Evolutionary conservation across 2,329 filamentous ascomycete genomes (phyloP).

Genomic region (Tolypocladium pustulatum): DNA sequence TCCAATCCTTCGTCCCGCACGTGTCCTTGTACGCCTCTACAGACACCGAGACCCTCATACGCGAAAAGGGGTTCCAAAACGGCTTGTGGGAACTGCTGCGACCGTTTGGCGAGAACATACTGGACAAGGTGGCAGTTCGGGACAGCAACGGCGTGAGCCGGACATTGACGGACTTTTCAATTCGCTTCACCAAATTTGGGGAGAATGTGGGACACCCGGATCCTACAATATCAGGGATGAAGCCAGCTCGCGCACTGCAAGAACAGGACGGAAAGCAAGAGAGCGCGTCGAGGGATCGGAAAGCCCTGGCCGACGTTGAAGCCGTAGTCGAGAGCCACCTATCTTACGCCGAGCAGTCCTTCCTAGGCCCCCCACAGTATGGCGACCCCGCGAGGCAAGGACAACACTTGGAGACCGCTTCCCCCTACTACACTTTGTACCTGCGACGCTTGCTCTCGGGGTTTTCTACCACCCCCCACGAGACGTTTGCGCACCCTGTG

Average conservation of each 20-base stretch:
- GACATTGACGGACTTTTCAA: slow-evolving; percentile 78
- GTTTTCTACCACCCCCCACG: slow-evolving; percentile 68
- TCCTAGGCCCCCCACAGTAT: slow-evolving; percentile 24
- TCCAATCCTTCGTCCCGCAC: slow-evolving; percentile 80
- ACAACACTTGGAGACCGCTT: slow-evolving; percentile 43
- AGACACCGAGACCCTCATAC: slow-evolving; percentile 72
- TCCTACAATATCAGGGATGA: slow-evolving; percentile 18
- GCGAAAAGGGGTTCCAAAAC: slow-evolving; percentile 72
- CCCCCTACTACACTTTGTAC: slow-evolving; percentile 78
- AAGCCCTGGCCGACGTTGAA: slow-evolving; percentile 56
- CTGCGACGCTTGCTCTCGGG: slow-evolving; percentile 74
- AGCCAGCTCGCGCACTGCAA: slow-evolving; percentile 27
- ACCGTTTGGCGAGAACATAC: slow-evolving; percentile 81
- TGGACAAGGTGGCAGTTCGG: slow-evolving; percentile 79
- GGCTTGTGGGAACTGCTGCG: slow-evolving; percentile 79
- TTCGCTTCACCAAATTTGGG: slow-evolving; percentile 71
- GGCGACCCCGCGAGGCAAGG: slow-evolving; percentile 28
- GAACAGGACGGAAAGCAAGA: slow-evolving; percentile 15
- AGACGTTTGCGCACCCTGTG: slow-evolving; percentile 91
- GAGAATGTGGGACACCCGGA: slow-evolving; percentile 44
- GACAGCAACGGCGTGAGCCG: slow-evolving; percentile 81
- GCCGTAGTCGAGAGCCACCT: slow-evolving; percentile 72
- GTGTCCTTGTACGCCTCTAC: slow-evolving; percentile 78
- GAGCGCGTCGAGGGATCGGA: slow-evolving; percentile 17
- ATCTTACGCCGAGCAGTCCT: slow-evolving; percentile 58